A percentile compares a stretch with the other conserved stretches of the same genome.
Evolutionary conservation across 2,329 filamentous ascomycete species (phyloP).

Genomic region (Sclerotinia glacialis): DNA sequence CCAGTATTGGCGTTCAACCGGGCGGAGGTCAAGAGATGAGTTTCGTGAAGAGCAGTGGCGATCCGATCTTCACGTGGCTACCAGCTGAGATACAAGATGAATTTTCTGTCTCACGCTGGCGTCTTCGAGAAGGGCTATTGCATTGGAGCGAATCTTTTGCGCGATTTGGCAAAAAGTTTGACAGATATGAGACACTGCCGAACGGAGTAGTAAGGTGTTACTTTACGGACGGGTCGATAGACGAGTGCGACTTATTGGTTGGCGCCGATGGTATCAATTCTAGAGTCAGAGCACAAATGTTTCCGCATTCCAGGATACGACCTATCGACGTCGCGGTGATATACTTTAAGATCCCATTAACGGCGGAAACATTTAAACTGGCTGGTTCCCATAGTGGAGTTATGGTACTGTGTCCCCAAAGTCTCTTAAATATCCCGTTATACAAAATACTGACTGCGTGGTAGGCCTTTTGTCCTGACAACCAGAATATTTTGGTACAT

Average conservation of each 20-base stretch:
- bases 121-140: constrained; percentile 32
- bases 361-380: constrained; percentile 28
- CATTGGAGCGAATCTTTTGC: constrained; percentile 29
- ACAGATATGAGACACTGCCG: constrained; percentile 34
- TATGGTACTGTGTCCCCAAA: constrained; percentile 26
- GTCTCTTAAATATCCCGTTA: too few relatives aligned
- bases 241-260: constrained; percentile 51
- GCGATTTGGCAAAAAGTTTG: constrained; percentile 39
- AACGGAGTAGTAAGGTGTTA: constrained; percentile 40
- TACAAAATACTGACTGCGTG: constrained; percentile 10
- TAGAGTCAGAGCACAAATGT: constrained; percentile 43
- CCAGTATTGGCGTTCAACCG: constrained; percentile 31
- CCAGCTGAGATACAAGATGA: constrained; percentile 31
- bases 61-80: constrained; percentile 32
- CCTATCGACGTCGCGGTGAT: constrained; percentile 31
- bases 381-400: constrained; percentile 27
- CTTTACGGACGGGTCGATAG: constrained; percentile 46
- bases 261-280: constrained; percentile 56
- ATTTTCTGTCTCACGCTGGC: constrained; percentile 34
- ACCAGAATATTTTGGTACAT: constrained; percentile 35
- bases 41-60: constrained; percentile 33
- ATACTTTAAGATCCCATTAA: constrained; percentile 37
- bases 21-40: constrained; percentile 30
- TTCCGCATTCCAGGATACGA: constrained; percentile 29
- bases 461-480: constrained; percentile 31